A percentile compares a stretch with the other conserved stretches of the same genome.
phyloP scores from a whole-genome alignment of 441 rosid genomes.

The Eruca vesicaria region DNA sequence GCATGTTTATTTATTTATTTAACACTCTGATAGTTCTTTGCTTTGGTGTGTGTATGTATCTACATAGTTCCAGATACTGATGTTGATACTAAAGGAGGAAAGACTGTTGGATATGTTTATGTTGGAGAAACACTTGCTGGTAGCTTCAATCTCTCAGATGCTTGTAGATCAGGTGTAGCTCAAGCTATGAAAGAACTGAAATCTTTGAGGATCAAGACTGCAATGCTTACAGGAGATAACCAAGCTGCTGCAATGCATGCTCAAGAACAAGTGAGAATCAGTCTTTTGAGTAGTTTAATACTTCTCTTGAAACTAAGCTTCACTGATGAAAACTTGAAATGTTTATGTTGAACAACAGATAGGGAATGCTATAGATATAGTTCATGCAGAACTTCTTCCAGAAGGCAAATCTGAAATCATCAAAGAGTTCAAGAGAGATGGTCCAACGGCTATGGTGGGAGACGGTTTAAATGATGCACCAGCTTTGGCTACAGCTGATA shows the following conservation, averaged over 20 bases:
- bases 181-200: conserved; percentile 60
- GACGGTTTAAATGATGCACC: conserved; percentile 91
- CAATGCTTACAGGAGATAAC: conserved; percentile 85
- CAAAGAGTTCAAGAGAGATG: conserved; percentile 47
- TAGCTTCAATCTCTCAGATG: conserved; percentile 63
- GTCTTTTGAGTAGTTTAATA: background rate
- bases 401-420: conserved; percentile 62
- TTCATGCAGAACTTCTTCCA: conserved; percentile 71
- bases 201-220: conserved; percentile 48
- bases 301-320: background rate
- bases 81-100: conserved; percentile 39
- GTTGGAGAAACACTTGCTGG: conserved; percentile 44
- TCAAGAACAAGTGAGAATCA: conserved; percentile 59
- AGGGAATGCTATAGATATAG: conserved; percentile 47
- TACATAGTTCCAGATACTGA: conserved; percentile 43
- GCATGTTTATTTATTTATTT: background rate
- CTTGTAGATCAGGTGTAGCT: conserved; percentile 62
- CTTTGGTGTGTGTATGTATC: conserved; percentile 4
- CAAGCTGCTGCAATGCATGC: conserved; percentile 58
- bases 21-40: conserved; percentile 11
- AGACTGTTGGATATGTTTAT: conserved; percentile 58
- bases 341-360: conserved; percentile 41
- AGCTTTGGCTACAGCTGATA: conserved; percentile 73
- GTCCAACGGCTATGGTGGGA: conserved; percentile 74
- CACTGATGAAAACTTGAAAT: background rate